Conservation (phyloP, 805 yeast species). For the Zygotorulaspora danielsina region DNA sequence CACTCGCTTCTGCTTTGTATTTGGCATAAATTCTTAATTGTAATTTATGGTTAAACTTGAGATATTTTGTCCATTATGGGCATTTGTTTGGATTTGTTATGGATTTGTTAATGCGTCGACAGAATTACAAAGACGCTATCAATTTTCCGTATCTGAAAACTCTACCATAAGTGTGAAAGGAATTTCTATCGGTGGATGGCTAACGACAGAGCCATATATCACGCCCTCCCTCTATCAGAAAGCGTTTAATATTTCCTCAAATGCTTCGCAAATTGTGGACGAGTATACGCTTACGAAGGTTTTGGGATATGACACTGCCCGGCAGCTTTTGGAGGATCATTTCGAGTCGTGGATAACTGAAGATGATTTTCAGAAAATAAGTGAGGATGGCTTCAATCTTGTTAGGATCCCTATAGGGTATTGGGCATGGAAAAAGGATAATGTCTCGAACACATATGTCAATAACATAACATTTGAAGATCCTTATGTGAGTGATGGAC, state of each 20-base stretch:
- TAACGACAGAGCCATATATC: conserved; percentile 65
- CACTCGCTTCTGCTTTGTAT: neutral
- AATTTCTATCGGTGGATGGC: conserved; percentile 68
- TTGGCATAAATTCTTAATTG: neutral
- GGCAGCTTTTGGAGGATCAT: conserved; percentile 43
- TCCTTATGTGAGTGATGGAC: conserved; percentile 57
- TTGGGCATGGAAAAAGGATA: conserved; percentile 60
- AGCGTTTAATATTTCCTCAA: conserved; percentile 28
- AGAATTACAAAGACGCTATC: conserved; percentile 7
- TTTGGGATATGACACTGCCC: conserved; percentile 48
- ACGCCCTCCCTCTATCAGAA: conserved; percentile 57
- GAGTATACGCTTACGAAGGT: conserved; percentile 51
- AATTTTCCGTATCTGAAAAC: conserved; percentile 4
- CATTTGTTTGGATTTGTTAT: neutral
- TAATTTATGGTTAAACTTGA: neutral
- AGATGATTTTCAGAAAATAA: conserved; percentile 50
- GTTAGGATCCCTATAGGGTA: conserved; percentile 79
- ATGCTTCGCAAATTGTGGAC: conserved; percentile 43
- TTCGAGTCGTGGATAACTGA: conserved; percentile 59
- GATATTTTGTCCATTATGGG: neutral
- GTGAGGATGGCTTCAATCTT: conserved; percentile 53
- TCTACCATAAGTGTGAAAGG: conserved; percentile 32
- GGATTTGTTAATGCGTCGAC: conserved; percentile 2
- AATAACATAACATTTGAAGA: conserved; percentile 39
- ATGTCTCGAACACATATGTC: conserved; percentile 17